Percentiles rank a stretch among this genome's conserved stretches.
These are phyloP conservation scores for Olyra latifolia DNA, from an alignment of 176 grass and related monocot genomes.

Conservation along the genomic window DNA sequence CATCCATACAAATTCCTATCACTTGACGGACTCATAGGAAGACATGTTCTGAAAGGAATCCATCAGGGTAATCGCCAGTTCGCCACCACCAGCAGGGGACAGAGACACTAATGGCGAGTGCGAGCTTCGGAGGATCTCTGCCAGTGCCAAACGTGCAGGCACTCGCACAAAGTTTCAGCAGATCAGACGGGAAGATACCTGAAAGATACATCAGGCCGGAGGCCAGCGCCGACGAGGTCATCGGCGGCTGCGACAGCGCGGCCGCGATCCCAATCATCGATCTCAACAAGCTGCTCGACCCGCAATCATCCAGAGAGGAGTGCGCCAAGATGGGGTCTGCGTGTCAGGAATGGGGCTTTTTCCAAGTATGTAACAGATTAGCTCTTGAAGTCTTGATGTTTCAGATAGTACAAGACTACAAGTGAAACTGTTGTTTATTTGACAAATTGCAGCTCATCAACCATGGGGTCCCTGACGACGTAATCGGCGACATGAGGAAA, in stretches of 20 bases:
- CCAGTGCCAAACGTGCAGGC: conserved; percentile 54
- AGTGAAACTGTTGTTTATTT: not conserved
- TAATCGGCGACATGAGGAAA: conserved; percentile 33
- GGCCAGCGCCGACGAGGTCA: too few relatives aligned
- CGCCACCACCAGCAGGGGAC: too few relatives aligned
- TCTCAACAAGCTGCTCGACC: conserved; percentile 43
- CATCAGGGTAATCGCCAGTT: too few relatives aligned
- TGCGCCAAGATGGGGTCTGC: conserved; percentile 36
- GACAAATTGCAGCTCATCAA: conserved; percentile 43
- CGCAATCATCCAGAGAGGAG: conserved; percentile 27
- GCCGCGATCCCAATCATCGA: conserved; percentile 46
- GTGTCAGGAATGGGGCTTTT: conserved; percentile 65
- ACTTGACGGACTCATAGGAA: too few relatives aligned
- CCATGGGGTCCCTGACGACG: conserved; percentile 38
- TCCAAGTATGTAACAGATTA: conserved; percentile 39
- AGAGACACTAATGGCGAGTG: too few relatives aligned
- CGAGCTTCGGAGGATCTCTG: conserved; percentile 20
- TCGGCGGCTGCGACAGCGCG: not conserved
- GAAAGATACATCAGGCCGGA: conserved; percentile 37
- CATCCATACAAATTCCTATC: too few relatives aligned
- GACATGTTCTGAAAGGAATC: too few relatives aligned
- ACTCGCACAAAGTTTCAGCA: conserved; percentile 22
- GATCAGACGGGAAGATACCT: conserved; percentile 26
- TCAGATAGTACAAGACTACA: too few relatives aligned
- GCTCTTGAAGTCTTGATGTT: not conserved